Conservation (phyloP, 2,329 filamentous ascomycete species). For the Madurella mycetomatis region DNA sequence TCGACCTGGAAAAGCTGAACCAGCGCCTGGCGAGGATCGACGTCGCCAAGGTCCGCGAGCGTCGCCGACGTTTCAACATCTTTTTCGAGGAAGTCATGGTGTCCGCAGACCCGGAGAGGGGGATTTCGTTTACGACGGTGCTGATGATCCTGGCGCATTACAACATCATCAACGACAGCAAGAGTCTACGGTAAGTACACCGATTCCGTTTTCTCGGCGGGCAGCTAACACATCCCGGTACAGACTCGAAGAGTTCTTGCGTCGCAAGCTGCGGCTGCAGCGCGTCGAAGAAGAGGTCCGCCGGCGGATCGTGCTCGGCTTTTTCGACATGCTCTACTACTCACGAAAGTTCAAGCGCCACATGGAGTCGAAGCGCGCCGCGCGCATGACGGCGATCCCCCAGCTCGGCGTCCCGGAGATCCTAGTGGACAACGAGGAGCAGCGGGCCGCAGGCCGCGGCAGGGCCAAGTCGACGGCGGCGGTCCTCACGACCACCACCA, state of each 20-base stretch:
- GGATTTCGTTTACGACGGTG: conserved; percentile 86
- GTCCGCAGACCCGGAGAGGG: conserved; percentile 80
- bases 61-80: conserved; percentile 78
- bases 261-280: conserved; percentile 83
- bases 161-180: conserved; percentile 97
- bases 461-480: conserved; percentile 20
- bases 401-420: conserved; percentile 86
- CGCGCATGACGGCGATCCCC: conserved; percentile 73
- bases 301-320: conserved; percentile 83
- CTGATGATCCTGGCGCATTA: conserved; percentile 97
- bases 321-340: conserved; percentile 93
- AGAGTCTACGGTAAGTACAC: conserved; percentile 69
- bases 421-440: conserved; percentile 74
- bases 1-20: conserved; percentile 75
- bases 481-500: background rate
- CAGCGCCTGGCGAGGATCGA: conserved; percentile 69
- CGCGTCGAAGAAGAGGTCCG: conserved; percentile 93
- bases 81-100: conserved; percentile 97
- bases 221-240: background rate
- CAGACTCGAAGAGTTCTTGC: conserved; percentile 88
- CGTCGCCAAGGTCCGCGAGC: conserved; percentile 65
- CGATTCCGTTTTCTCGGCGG: background rate
- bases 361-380: conserved; percentile 65
- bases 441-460: conserved; percentile 28
- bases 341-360: conserved; percentile 74